These are phyloP conservation scores for Mycosarcoma mackinlayi DNA, from an alignment of 1,284 basidiomycete species.

Conservation along the genomic window DNA sequence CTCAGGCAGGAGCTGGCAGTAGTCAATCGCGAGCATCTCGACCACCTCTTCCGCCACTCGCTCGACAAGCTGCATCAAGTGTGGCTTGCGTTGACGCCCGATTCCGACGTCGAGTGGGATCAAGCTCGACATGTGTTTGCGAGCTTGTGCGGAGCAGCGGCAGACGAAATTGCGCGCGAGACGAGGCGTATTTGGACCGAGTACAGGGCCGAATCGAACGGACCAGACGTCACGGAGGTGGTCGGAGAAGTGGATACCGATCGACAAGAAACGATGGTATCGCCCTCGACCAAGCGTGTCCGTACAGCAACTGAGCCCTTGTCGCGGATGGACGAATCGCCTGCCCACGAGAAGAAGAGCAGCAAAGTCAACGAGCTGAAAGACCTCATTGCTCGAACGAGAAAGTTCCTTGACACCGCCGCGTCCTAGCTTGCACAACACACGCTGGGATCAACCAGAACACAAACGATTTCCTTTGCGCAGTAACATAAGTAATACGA, in stretches of 20 bases:
- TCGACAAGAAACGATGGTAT: not conserved
- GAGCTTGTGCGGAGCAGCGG: constrained; percentile 17
- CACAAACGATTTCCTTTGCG: not conserved
- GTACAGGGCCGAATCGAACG: not conserved
- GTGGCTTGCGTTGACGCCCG: constrained; percentile 21
- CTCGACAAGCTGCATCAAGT: constrained; percentile 16
- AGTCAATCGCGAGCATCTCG: constrained; percentile 16
- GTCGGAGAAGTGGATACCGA: not conserved
- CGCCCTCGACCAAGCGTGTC: constrained; percentile 3
- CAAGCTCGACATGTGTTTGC: constrained; percentile 10
- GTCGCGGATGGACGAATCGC: not conserved
- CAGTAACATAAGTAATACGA: not conserved
- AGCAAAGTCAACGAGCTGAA: constrained; percentile 17
- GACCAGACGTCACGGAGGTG: too few species aligned
- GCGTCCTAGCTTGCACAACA: not conserved
- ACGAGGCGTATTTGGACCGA: constrained; percentile 16
- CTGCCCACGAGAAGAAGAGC: not conserved
- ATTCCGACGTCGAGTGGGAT: not conserved
- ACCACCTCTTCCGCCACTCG: constrained; percentile 20
- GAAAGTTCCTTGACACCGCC: constrained; percentile 24
- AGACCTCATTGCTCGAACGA: constrained; percentile 29
- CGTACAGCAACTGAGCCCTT: not conserved
- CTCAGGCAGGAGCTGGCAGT: constrained; percentile 2
- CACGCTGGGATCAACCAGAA: not conserved
- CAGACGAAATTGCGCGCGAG: constrained; percentile 27